Evolutionary conservation across 140 eudicot genomes (phyloP).

Genomic region (Eryngium alpinum): DNA sequence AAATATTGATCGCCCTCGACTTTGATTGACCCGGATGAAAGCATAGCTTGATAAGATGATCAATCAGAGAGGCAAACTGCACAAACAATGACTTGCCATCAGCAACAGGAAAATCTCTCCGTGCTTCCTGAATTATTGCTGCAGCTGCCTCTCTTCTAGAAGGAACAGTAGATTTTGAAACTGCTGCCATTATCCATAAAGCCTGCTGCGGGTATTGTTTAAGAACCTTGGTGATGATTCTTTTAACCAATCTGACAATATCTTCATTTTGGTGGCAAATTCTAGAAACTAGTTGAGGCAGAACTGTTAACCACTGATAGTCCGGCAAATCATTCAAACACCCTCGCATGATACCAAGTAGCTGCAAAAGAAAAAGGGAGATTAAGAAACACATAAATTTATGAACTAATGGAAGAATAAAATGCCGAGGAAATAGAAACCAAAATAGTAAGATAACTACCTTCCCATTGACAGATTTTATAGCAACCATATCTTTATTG

Average conservation of each 20-base stretch:
- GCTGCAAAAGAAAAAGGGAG: conserved; percentile 35
- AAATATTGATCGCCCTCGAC: conserved; percentile 69
- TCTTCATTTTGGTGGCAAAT: conserved; percentile 97
- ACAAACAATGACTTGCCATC: conserved; percentile 55
- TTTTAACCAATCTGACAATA: conserved; percentile 68
- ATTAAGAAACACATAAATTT: not conserved
- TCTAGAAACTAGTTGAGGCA: conserved; percentile 94
- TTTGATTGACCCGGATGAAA: conserved; percentile 88
- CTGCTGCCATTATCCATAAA: conserved; percentile 99
- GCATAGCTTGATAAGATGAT: conserved; percentile 80
- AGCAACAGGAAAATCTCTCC: conserved; percentile 58
- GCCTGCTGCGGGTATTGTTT: conserved; percentile 89
- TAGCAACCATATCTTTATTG: conserved; percentile 40
- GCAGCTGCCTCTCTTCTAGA: conserved; percentile 94
- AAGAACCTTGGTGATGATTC: conserved; percentile 76
- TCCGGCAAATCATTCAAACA: conserved; percentile 88
- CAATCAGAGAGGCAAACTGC: conserved; percentile 85
- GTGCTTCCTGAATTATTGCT: conserved; percentile 82
- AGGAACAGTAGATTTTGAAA: conserved; percentile 87
- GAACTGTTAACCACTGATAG: conserved; percentile 90
- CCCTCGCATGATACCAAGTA: conserved; percentile 79
- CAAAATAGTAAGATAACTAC: conserved; percentile 29
- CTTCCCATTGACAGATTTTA: conserved; percentile 60
- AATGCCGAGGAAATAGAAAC: not conserved
- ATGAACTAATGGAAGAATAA: not conserved